Evolutionary conservation across 129 eudicot genomes (phyloP).

Genomic region (Arctium lappa): DNA sequence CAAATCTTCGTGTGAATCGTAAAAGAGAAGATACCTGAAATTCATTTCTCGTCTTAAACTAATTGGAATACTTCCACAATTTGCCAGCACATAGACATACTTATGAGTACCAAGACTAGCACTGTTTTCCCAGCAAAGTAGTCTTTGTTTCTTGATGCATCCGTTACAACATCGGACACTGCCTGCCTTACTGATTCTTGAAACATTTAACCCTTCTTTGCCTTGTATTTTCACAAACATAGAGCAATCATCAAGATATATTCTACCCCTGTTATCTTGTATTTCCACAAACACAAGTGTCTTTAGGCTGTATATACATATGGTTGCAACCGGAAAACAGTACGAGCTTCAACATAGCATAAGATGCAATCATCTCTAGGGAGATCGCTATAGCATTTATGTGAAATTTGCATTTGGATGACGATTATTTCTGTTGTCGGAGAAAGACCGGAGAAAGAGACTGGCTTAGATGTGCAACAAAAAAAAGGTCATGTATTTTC

Average conservation of each 20-base stretch:
- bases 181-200: constrained; percentile 39
- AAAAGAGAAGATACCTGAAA: constrained; percentile 27
- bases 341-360: constrained; percentile 67
- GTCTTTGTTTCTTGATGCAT: constrained; percentile 25
- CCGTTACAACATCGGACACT: constrained; percentile 38
- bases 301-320: not conserved
- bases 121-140: constrained; percentile 36
- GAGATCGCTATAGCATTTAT: constrained; percentile 77
- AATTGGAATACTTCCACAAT: constrained; percentile 18
- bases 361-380: constrained; percentile 53
- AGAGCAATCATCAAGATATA: constrained; percentile 65
- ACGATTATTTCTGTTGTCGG: constrained; percentile 54
- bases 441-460: constrained; percentile 28
- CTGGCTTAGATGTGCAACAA: too few relatives aligned
- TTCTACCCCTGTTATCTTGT: constrained; percentile 31
- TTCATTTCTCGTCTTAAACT: constrained; percentile 32
- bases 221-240: constrained; percentile 48
- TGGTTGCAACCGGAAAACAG: constrained; percentile 62
- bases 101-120: constrained; percentile 19
- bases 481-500: too few relatives aligned
- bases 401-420: constrained; percentile 40
- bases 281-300: too few relatives aligned
- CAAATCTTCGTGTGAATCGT: too few relatives aligned
- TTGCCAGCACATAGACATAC: constrained; percentile 48
- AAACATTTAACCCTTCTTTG: constrained; percentile 32